These are phyloP conservation scores for Paramecium sonneborni DNA, from an alignment of 73 alveolate genomes.

Conservation along the genomic window DNA sequence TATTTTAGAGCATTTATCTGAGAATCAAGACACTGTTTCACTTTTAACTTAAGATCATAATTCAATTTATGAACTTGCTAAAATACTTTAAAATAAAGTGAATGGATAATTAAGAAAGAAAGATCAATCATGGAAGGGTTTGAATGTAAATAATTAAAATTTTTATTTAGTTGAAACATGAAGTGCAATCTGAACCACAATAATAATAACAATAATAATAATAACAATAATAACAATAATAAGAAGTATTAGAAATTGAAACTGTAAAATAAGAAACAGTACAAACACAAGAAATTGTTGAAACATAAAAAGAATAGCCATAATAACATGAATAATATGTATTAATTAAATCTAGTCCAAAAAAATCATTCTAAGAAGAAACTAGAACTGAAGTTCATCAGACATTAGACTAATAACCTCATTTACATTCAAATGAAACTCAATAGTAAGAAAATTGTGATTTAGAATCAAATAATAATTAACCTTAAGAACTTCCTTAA, in stretches of 20 bases:
- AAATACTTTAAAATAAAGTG: not conserved
- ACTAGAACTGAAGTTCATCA: not conserved
- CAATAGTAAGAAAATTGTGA: not conserved
- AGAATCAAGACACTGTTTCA: not conserved
- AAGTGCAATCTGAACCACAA: not conserved
- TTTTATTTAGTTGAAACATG: not conserved
- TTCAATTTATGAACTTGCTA: not conserved
- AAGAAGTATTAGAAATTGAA: not conserved
- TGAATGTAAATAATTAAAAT: conserved; percentile 2
- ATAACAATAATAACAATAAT: not conserved
- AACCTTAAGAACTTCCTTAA: not conserved
- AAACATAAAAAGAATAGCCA: not conserved
- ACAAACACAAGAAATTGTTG: not conserved
- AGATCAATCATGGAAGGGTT: not conserved
- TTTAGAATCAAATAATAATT: not conserved
- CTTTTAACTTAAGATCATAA: not conserved
- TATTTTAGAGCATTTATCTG: conserved; percentile 16
- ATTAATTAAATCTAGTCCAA: not conserved
- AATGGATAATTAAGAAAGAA: not conserved
- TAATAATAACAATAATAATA: too few species aligned
- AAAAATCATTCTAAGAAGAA: not conserved
- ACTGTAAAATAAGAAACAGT: not conserved
- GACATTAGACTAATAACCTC: not conserved
- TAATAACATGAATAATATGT: not conserved
- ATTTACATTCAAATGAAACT: not conserved